Percentiles rank a stretch among this genome's conserved stretches.
These are phyloP conservation scores for Adenanthera pavonina DNA, from an alignment of 306 rosid genomes.

Conservation along the genomic window DNA sequence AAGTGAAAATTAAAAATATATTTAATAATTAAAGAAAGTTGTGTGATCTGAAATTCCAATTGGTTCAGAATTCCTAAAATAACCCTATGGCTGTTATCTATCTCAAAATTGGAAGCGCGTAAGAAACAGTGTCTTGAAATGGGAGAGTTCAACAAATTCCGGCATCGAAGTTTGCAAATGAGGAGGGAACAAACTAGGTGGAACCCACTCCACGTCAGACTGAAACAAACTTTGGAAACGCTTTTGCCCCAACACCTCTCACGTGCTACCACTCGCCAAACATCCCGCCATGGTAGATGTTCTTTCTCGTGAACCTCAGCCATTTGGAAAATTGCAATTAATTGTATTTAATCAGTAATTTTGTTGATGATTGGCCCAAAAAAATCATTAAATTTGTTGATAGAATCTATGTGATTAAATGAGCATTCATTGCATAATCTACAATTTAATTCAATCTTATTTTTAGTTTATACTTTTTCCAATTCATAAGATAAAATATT, in stretches of 20 bases:
- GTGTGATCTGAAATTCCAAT: background rate
- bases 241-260: background rate
- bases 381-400: background rate
- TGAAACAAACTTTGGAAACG: background rate
- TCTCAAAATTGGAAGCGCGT: background rate
- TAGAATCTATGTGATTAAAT: background rate
- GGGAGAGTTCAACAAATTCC: background rate
- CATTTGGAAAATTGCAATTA: background rate
- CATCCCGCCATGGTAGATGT: background rate
- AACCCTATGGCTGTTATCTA: too few species aligned
- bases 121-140: background rate
- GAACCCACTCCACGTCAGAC: background rate
- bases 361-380: too few species aligned
- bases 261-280: background rate
- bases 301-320: too few species aligned
- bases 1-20: too few species aligned
- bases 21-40: too few species aligned
- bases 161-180: too few species aligned
- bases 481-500: too few species aligned
- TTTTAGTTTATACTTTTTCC: too few species aligned
- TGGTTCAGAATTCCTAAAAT: background rate
- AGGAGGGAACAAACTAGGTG: background rate
- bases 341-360: background rate
- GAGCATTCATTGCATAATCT: background rate
- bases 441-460: too few species aligned